Conservation (phyloP, 441 rosid species). For the Iberis amara region DNA sequence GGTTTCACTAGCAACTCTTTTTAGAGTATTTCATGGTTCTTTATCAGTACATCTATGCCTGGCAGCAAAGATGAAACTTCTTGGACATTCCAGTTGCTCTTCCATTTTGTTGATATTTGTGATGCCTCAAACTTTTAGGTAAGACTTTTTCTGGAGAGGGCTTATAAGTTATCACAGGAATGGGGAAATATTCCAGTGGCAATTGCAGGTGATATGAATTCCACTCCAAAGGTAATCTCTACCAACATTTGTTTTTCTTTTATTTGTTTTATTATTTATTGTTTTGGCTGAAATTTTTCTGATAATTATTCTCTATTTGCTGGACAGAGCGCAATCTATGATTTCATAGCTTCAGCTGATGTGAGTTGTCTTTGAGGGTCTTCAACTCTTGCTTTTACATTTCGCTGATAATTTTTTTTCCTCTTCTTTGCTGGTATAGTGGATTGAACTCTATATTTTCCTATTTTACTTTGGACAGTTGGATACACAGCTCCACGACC, state of each 20-base stretch:
- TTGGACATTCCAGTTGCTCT: slow-evolving; percentile 5
- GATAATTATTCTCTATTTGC: slow-evolving; percentile 23
- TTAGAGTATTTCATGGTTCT: slow-evolving; percentile 1
- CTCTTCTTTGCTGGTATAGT: slow-evolving; percentile 8
- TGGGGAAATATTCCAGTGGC: slow-evolving; percentile 87
- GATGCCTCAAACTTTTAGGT: slow-evolving; percentile 41
- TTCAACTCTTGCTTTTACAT: slow-evolving; percentile 6
- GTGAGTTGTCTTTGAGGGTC: slow-evolving; percentile 41
- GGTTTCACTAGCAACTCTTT: background rate
- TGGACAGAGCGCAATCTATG: slow-evolving; percentile 82
- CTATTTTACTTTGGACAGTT: slow-evolving; percentile 46
- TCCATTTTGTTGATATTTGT: slow-evolving; percentile 12
- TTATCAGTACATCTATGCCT: slow-evolving; percentile 9
- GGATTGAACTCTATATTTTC: slow-evolving; percentile 5
- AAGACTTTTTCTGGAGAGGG: slow-evolving; percentile 69
- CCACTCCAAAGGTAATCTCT: slow-evolving; percentile 67
- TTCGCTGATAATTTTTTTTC: background rate
- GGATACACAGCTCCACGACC: slow-evolving; percentile 56
- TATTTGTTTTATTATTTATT: slow-evolving; percentile 12
- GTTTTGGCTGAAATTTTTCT: slow-evolving; percentile 25
- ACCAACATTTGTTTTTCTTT: background rate
- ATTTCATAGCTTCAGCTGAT: slow-evolving; percentile 72
- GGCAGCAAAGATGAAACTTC: background rate
- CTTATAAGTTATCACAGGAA: slow-evolving; percentile 63
- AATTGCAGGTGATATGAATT: slow-evolving; percentile 80